Conservation (phyloP, 371 early-diverging fungal genomes). For the Haplosporangium sp. region DNA sequence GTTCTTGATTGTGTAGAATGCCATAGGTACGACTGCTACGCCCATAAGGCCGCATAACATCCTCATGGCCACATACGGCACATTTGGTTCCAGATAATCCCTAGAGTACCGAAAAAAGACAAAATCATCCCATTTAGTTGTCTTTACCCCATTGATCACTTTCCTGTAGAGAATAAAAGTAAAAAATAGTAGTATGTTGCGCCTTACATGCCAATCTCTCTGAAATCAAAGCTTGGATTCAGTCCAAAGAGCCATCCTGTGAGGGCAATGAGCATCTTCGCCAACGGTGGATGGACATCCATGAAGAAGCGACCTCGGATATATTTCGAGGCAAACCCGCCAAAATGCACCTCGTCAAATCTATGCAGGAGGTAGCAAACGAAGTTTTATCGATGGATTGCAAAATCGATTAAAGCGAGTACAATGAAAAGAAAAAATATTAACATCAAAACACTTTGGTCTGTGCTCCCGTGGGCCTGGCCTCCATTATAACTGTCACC, state of each 20-base stretch:
- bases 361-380: constrained; percentile 10
- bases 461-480: too few relatives aligned
- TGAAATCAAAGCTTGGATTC: constrained; percentile 91
- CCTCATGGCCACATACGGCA: constrained; percentile 91
- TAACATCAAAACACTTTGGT: neutral
- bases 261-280: constrained; percentile 93
- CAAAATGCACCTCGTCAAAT: constrained; percentile 82
- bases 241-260: constrained; percentile 84
- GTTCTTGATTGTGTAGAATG: constrained; percentile 83
- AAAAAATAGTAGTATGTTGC: neutral
- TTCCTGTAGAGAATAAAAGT: neutral
- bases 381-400: neutral
- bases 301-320: constrained; percentile 94
- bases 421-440: constrained; percentile 1
- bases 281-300: constrained; percentile 99
- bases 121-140: neutral
- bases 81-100: constrained; percentile 70
- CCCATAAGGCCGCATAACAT: constrained; percentile 80
- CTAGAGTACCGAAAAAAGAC: constrained; percentile 16
- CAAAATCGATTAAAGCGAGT: neutral
- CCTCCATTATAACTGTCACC: neutral
- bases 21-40: constrained; percentile 78
- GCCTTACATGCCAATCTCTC: constrained; percentile 82
- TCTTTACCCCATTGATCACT: neutral
- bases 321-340: constrained; percentile 80